These are phyloP conservation scores for Chytriomyces confervae DNA, from an alignment of 192 early-diverging fungal genomes.

Conservation along the genomic window DNA sequence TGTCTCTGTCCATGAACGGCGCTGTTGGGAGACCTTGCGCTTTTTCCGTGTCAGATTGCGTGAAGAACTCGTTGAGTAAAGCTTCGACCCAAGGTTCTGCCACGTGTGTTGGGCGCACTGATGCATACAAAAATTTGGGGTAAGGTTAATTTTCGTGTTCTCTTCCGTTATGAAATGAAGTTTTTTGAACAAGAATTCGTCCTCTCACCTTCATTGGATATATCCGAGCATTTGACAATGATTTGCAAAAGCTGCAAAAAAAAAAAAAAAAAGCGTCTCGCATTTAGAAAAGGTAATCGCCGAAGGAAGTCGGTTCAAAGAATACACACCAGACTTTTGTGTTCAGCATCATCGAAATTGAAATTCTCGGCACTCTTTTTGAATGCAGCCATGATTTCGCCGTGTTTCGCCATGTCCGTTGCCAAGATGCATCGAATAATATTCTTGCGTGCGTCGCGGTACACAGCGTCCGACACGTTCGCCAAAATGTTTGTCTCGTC, in stretches of 20 bases:
- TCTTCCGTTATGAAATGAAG: not conserved
- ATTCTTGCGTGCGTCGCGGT: constrained; percentile 55
- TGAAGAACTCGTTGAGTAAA: constrained; percentile 62
- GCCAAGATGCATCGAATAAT: constrained; percentile 59
- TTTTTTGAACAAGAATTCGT: not conserved
- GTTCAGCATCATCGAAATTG: constrained; percentile 51
- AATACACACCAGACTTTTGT: constrained; percentile 45
- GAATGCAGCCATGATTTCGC: constrained; percentile 51
- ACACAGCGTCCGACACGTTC: constrained; percentile 38
- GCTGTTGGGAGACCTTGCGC: constrained; percentile 57
- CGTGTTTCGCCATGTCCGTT: constrained; percentile 64
- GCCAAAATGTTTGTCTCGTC: constrained; percentile 50
- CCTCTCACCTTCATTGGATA: constrained; percentile 52
- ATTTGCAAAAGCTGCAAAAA: constrained; percentile 56
- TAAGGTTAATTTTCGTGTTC: too few species aligned
- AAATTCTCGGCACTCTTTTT: constrained; percentile 49
- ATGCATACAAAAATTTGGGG: constrained; percentile 37
- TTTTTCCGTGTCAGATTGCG: constrained; percentile 59
- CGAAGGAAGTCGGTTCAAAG: not conserved
- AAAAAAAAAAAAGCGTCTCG: not conserved
- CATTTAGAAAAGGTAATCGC: not conserved
- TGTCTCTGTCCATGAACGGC: constrained; percentile 63
- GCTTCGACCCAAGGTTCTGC: constrained; percentile 61
- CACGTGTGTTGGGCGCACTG: constrained; percentile 34
- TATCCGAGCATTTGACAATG: constrained; percentile 62